Evolutionary conservation across 2,329 filamentous ascomycete genomes (phyloP), one percentile per base, ranked within the genome.

Genomic region (Xylaria multiplex): DNA sequence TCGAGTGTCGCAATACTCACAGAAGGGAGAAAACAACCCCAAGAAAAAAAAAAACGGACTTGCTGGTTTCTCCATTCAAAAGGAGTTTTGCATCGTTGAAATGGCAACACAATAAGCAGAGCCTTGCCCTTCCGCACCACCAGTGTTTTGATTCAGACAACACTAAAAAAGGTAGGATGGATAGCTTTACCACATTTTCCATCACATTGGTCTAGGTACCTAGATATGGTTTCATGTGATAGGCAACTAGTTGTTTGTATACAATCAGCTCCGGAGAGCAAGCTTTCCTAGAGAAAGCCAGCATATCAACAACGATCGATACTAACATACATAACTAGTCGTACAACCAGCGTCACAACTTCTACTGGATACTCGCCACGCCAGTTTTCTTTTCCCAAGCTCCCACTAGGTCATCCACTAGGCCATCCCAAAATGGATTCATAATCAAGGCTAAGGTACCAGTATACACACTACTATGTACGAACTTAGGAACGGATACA

Each of bases 221-320:
- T 16, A n/a, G 54, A 19, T 42, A 43, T 27, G 24, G n/a, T 58
- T 53, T 45, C 40, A 50, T 19, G 30, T 53, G 46, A 45, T 54
- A 37, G 16, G 6, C 16, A 46, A 8, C n/a, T 61, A 43, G 0
- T 24, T n/a, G 37, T 22, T 19, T 13, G n/a, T 8, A 16, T 11
- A 37, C 6, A 6, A 22, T 42, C 30, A 14, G 48, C 46, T 50
- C 30, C 16, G 8, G 22, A 19, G 24, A 43, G 5, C n/a, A 46
- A 11, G 19, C n/a, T 35, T 19, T 13, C 49, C 42, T 22, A n/a
- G 7, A 19, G 46, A 58, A 27, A 54, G 16, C 32, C 19, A 52
- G 19, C 53, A 22, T 43, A n/a, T 49, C 27, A 53, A 59, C 32
- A 32, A 30, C 40, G 7, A 22, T 49, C 27, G 6, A 35, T 48